These are phyloP conservation scores for Mucor plumbeus DNA, from an alignment of 371 early-diverging fungal genomes.

Conservation along the genomic window DNA sequence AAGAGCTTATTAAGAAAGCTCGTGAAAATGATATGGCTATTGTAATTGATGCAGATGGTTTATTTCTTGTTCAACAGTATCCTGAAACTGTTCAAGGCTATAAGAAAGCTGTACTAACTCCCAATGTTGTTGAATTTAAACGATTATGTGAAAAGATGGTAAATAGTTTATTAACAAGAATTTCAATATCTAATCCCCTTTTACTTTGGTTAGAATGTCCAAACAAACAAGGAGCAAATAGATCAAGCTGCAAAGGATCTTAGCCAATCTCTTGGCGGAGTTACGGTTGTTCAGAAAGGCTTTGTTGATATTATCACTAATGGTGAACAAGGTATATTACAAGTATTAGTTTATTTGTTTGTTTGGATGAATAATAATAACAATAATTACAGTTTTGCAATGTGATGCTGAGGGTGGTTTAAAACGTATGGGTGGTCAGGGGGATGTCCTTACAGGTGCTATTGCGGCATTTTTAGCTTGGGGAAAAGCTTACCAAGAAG, in stretches of 20 bases:
- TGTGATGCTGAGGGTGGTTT: slow-evolving; percentile 76
- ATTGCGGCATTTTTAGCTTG: slow-evolving; percentile 90
- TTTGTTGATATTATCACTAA: slow-evolving; percentile 78
- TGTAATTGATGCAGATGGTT: slow-evolving; percentile 94
- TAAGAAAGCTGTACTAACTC: slow-evolving; percentile 83
- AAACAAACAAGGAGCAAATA: slow-evolving; percentile 1
- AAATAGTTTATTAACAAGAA: slow-evolving; percentile 1
- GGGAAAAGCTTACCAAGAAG: slow-evolving; percentile 70
- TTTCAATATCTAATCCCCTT: background rate
- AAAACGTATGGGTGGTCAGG: slow-evolving; percentile 98
- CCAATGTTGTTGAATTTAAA: slow-evolving; percentile 88
- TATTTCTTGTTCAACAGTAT: slow-evolving; percentile 74
- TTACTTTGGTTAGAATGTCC: slow-evolving; percentile 1
- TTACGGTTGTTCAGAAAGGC: slow-evolving; percentile 91
- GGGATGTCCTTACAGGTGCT: slow-evolving; percentile 94
- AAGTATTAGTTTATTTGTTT: slow-evolving; percentile 4
- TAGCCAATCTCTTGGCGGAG: slow-evolving; percentile 65
- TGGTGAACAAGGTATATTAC: slow-evolving; percentile 46
- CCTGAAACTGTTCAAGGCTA: slow-evolving; percentile 80
- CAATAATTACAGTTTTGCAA: slow-evolving; percentile 44
- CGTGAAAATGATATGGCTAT: slow-evolving; percentile 69
- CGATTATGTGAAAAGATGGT: slow-evolving; percentile 79
- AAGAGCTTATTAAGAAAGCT: slow-evolving; percentile 65
- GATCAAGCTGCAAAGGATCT: slow-evolving; percentile 48
- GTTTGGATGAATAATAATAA: slow-evolving; percentile 2